A percentile compares a stretch with the other conserved stretches of the same genome.
These are phyloP conservation scores for Boletus subparvulus DNA, from an alignment of 768 basidiomycete genomes.

Conservation along the genomic window DNA sequence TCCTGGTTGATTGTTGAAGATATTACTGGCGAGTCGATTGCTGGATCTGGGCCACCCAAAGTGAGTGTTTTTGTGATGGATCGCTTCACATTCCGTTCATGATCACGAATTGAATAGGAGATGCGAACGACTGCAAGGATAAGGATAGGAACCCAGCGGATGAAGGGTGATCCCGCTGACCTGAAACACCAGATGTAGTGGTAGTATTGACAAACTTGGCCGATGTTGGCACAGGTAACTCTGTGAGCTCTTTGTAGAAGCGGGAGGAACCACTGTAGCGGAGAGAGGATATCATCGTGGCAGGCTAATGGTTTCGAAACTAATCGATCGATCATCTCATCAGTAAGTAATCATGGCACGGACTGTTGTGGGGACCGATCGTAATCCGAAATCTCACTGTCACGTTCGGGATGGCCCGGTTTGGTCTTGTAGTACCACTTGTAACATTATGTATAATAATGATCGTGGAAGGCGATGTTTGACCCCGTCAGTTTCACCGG, in stretches of 20 bases:
- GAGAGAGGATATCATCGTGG: constrained; percentile 19
- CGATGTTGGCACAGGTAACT: constrained; percentile 39
- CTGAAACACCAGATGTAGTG: constrained; percentile 10
- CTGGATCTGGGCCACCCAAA: constrained; percentile 15
- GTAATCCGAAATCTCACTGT: background rate
- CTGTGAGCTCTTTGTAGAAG: constrained; percentile 40
- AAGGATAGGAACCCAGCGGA: background rate
- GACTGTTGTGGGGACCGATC: background rate
- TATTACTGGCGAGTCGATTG: constrained; percentile 6
- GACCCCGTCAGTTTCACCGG: background rate
- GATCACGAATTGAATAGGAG: constrained; percentile 49
- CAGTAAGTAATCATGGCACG: background rate
- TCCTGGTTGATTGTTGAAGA: constrained; percentile 18
- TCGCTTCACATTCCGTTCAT: constrained; percentile 48
- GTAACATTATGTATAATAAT: no score
- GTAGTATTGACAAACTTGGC: constrained; percentile 33
- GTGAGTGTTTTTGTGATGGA: constrained; percentile 42
- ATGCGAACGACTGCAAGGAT: constrained; percentile 40
- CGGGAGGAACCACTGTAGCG: constrained; percentile 18
- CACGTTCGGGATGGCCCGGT: background rate
- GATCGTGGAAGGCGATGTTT: background rate
- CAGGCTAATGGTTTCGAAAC: background rate
- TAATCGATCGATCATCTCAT: no score
- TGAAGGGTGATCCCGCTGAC: constrained; percentile 4
- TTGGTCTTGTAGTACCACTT: background rate